phyloP scores from a whole-genome alignment of 108 stramenopile genomes.

The Ochromonas danica region DNA sequence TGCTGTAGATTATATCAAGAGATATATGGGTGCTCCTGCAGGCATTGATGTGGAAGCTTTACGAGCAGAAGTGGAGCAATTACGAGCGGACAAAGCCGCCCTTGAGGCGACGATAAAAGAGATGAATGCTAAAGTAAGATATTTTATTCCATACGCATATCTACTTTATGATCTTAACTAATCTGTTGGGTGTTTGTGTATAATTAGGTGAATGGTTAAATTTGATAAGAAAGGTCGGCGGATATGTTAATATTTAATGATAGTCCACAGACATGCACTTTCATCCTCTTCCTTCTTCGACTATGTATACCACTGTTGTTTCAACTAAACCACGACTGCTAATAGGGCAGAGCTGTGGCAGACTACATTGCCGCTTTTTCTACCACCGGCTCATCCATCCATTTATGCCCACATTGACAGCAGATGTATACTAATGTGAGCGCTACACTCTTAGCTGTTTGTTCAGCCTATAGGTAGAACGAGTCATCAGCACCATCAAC shows the following conservation, averaged over 20 bases:
- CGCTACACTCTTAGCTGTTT: background rate
- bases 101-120: background rate
- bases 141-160: background rate
- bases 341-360: background rate
- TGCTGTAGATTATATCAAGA: constrained; percentile 82
- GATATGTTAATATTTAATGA: background rate
- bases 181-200: background rate
- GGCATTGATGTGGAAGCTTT: constrained; percentile 77
- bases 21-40: constrained; percentile 69
- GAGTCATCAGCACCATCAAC: background rate
- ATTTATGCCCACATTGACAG: constrained; percentile 25
- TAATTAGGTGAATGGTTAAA: background rate
- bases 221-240: background rate
- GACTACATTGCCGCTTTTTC: background rate
- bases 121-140: background rate
- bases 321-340: background rate
- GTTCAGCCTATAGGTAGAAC: constrained; percentile 8
- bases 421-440: constrained; percentile 2
- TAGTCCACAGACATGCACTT: too few relatives aligned
- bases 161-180: background rate
- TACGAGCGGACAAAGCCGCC: constrained; percentile 5
- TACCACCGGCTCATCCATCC: background rate
- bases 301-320: background rate
- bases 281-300: background rate
- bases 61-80: background rate